phyloP scores from a whole-genome alignment of 208 protist genomes.

The Kentomonas sorsogonicus region DNA sequence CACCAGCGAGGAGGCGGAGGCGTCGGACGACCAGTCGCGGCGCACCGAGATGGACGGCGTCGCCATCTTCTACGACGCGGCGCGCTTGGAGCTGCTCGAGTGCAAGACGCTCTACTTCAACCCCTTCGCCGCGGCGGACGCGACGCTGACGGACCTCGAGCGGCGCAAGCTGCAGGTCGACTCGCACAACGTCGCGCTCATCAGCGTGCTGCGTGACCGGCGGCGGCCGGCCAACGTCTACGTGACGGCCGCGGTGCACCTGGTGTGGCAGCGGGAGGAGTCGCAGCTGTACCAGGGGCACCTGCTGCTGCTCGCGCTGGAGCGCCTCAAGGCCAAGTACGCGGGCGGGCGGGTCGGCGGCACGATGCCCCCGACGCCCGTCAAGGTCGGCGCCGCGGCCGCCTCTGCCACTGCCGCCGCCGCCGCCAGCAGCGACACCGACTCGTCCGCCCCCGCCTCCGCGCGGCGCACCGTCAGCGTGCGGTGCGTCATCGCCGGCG shows the following conservation, averaged over 20 bases:
- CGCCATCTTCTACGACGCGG: slow-evolving; percentile 58
- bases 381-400: background rate
- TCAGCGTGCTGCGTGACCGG: slow-evolving; percentile 67
- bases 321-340: slow-evolving; percentile 64
- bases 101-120: slow-evolving; percentile 66
- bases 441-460: background rate
- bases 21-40: slow-evolving; percentile 5
- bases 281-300: slow-evolving; percentile 82
- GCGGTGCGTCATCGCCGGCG: slow-evolving; percentile 60
- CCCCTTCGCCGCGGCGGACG: slow-evolving; percentile 47
- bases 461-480: slow-evolving; percentile 13
- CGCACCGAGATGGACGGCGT: slow-evolving; percentile 82
- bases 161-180: slow-evolving; percentile 55
- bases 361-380: background rate
- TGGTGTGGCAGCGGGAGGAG: slow-evolving; percentile 74
- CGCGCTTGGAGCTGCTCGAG: slow-evolving; percentile 62
- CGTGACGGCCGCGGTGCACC: slow-evolving; percentile 64
- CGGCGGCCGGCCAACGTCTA: slow-evolving; percentile 31
- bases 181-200: slow-evolving; percentile 80
- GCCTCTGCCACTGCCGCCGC: slow-evolving; percentile 1
- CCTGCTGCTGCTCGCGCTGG: slow-evolving; percentile 44
- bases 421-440: background rate
- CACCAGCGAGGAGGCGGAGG: background rate
- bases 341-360: slow-evolving; percentile 10
- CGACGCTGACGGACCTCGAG: slow-evolving; percentile 44